A percentile compares a stretch with the other conserved stretches of the same genome.
Conservation (phyloP, 257 asterid genomes). For the Ligustrum vulgare region DNA sequence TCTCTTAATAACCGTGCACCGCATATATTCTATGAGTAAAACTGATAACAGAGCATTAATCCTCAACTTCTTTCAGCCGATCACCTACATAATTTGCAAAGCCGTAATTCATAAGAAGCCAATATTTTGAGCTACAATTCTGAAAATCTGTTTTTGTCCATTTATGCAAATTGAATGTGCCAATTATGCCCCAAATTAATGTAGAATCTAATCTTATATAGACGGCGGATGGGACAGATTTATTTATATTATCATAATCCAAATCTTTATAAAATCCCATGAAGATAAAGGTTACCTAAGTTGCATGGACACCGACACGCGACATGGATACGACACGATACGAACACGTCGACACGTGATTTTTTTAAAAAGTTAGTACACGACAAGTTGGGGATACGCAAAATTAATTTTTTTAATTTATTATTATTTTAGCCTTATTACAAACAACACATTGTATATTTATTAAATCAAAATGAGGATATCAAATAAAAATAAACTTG, state of each 20-base stretch:
- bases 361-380: too few relatives aligned
- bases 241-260: background rate
- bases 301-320: too few relatives aligned
- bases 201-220: background rate
- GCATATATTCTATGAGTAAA: constrained; percentile 46
- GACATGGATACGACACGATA: too few relatives aligned
- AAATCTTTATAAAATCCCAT: background rate
- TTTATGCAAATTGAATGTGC: background rate
- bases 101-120: background rate
- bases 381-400: too few relatives aligned
- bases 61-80: constrained; percentile 26
- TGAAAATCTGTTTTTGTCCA: constrained; percentile 4
- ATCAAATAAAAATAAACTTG: too few relatives aligned
- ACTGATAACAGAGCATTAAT: constrained; percentile 34
- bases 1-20: constrained; percentile 41
- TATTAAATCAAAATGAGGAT: too few relatives aligned
- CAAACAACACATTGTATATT: too few relatives aligned
- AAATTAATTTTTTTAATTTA: too few relatives aligned
- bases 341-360: too few relatives aligned
- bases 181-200: background rate
- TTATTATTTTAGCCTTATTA: too few relatives aligned
- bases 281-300: background rate
- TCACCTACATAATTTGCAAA: constrained; percentile 27
- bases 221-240: background rate
- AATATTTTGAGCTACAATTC: constrained; percentile 1